Percentiles rank a stretch among this genome's conserved stretches.
phyloP scores from a whole-genome alignment of 2,329 filamentous ascomycete species.

The Colletotrichum falcatum region DNA sequence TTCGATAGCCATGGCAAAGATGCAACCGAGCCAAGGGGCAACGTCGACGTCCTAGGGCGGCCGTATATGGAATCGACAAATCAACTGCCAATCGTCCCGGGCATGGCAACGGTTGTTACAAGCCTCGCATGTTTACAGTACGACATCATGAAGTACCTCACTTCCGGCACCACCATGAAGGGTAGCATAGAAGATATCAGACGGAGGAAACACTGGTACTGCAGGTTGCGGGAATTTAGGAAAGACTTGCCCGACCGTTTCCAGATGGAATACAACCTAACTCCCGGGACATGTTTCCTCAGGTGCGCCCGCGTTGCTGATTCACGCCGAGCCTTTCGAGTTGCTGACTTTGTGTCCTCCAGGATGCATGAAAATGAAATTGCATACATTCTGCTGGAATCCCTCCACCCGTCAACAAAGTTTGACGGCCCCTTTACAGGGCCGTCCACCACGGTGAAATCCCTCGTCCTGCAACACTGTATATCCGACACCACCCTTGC shows the following conservation, averaged over 20 bases:
- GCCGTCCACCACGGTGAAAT: slow-evolving; percentile 23
- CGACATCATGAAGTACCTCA: slow-evolving; percentile 33
- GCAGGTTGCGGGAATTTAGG: slow-evolving; percentile 24
- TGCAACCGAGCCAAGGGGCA: slow-evolving; percentile 17
- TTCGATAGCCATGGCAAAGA: slow-evolving; percentile 30
- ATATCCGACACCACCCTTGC: slow-evolving; percentile 34
- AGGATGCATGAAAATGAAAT: slow-evolving; percentile 40
- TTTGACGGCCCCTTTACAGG: slow-evolving; percentile 31
- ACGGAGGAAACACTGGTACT: slow-evolving; percentile 19
- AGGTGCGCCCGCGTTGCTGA: neutral
- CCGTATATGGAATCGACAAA: slow-evolving; percentile 1
- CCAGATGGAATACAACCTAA: slow-evolving; percentile 25
- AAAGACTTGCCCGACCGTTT: slow-evolving; percentile 18
- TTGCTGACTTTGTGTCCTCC: neutral
- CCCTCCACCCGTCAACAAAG: slow-evolving; percentile 19
- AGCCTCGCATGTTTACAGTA: slow-evolving; percentile 27
- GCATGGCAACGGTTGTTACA: slow-evolving; percentile 26
- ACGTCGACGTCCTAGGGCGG: slow-evolving; percentile 31
- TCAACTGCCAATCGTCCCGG: slow-evolving; percentile 8
- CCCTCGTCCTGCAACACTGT: slow-evolving; percentile 32
- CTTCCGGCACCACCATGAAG: slow-evolving; percentile 26
- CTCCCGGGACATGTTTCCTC: slow-evolving; percentile 25
- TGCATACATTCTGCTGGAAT: slow-evolving; percentile 26
- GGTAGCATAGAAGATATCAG: slow-evolving; percentile 18
- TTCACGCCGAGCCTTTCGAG: neutral